Conservation (phyloP, 192 early-diverging fungal species). For the Pecoramyces ruminantium region DNA sequence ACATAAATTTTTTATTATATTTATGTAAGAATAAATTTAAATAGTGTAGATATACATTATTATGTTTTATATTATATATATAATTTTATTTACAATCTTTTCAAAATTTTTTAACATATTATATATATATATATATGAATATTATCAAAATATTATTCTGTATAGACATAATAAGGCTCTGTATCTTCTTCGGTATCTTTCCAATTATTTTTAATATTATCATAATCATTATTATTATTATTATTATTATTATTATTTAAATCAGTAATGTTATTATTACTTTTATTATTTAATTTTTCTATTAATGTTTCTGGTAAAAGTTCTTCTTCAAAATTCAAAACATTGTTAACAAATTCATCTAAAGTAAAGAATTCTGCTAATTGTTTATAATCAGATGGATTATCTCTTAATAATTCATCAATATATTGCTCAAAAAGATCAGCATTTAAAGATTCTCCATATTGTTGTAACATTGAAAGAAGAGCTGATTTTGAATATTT, state of each 20-base stretch:
- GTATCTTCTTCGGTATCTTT: background rate
- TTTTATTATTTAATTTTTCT: background rate
- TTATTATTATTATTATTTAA: background rate
- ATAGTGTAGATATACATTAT: too few relatives aligned
- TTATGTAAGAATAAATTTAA: too few relatives aligned
- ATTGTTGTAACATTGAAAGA: conserved; percentile 29
- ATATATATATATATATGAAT: too few relatives aligned
- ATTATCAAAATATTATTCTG: background rate
- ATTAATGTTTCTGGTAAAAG: background rate
- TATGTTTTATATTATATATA: too few relatives aligned
- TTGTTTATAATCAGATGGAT: conserved; percentile 13
- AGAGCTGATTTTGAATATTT: conserved; percentile 14
- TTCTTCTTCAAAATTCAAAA: conserved; percentile 13
- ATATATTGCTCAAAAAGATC: conserved; percentile 12
- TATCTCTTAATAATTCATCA: conserved; percentile 12
- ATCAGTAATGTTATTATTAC: background rate
- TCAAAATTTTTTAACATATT: too few relatives aligned
- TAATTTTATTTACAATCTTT: too few relatives aligned
- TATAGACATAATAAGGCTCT: background rate
- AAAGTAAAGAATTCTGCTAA: conserved; percentile 17
- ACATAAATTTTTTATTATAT: too few relatives aligned
- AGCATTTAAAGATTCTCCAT: conserved; percentile 12
- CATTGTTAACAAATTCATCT: conserved; percentile 19
- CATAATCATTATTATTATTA: too few relatives aligned
- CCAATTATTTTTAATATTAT: too few relatives aligned